Conservation (phyloP, 306 rosid genomes). For the Arachis stenosperma region DNA sequence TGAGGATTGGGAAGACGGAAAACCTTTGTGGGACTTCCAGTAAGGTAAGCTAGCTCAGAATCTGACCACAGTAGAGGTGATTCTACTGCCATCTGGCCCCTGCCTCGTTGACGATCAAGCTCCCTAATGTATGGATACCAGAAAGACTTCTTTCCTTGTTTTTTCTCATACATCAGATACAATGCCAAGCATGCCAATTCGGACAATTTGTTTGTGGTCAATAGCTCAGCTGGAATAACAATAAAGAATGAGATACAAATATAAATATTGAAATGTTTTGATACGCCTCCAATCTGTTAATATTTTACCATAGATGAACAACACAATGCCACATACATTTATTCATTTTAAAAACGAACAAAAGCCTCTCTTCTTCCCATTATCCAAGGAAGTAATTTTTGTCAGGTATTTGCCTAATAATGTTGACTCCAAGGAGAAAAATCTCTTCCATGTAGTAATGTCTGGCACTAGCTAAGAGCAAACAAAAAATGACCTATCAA, state of each 20-base stretch:
- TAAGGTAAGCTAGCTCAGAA: conserved; percentile 79
- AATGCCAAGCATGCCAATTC: conserved; percentile 98
- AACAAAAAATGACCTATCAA: conserved; percentile 15
- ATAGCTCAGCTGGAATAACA: conserved; percentile 79
- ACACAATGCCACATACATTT: conserved; percentile 16
- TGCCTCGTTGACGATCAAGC: conserved; percentile 96
- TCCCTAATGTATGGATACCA: conserved; percentile 92
- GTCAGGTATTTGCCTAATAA: conserved; percentile 5
- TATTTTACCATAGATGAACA: conserved; percentile 14
- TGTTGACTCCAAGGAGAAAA: conserved; percentile 4
- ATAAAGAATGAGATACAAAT: conserved; percentile 34
- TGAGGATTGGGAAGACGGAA: background rate
- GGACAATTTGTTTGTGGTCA: conserved; percentile 92
- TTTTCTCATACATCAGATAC: conserved; percentile 98
- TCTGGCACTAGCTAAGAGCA: background rate
- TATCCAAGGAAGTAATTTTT: conserved; percentile 1
- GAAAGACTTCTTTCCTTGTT: conserved; percentile 96
- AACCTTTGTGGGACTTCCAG: conserved; percentile 93
- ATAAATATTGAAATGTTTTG: background rate
- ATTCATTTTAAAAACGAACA: conserved; percentile 21
- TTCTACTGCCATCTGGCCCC: conserved; percentile 92
- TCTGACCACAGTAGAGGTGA: conserved; percentile 96
- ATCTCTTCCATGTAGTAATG: conserved; percentile 21
- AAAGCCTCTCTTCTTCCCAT: background rate
- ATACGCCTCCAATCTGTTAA: background rate